Conservation (phyloP, 2,329 filamentous ascomycete genomes). For the Thielaviopsis punctulata region DNA sequence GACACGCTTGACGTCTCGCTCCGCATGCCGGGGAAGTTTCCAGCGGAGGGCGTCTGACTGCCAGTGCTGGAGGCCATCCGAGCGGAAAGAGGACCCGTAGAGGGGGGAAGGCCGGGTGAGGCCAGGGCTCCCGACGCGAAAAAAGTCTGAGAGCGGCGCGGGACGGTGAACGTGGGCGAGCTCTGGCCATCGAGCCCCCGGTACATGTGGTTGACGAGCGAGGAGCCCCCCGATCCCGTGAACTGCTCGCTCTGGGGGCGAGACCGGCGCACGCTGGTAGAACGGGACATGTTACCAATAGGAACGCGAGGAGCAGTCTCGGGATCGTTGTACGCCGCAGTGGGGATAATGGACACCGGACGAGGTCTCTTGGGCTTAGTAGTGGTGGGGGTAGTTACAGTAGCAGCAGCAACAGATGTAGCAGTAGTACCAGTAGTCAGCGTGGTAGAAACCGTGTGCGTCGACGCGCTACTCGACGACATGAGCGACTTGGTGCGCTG, state of each 20-base stretch:
- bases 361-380: conserved; percentile 28
- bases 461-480: conserved; percentile 17
- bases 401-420: conserved; percentile 11
- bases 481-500: conserved; percentile 39
- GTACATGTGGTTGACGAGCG: conserved; percentile 76
- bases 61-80: conserved; percentile 29
- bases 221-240: conserved; percentile 34
- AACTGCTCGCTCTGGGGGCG: conserved; percentile 49
- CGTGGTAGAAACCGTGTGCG: conserved; percentile 35
- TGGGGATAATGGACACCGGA: conserved; percentile 41
- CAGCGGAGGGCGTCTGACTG: conserved; percentile 29
- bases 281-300: conserved; percentile 39
- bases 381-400: conserved; percentile 12
- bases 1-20: conserved; percentile 48
- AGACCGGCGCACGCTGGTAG: conserved; percentile 33
- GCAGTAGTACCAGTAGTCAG: conserved; percentile 12
- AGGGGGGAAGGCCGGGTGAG: conserved; percentile 18
- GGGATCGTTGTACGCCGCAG: conserved; percentile 38
- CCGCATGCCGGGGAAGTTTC: conserved; percentile 57
- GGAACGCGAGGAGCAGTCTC: conserved; percentile 63
- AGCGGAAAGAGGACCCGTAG: conserved; percentile 25
- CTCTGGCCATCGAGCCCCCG: conserved; percentile 49
- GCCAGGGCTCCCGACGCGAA: conserved; percentile 34
- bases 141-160: conserved; percentile 46
- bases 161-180: conserved; percentile 39